phyloP scores from a whole-genome alignment of 176 grass and related monocot genomes.

The Eremochloa ophiuroides region DNA sequence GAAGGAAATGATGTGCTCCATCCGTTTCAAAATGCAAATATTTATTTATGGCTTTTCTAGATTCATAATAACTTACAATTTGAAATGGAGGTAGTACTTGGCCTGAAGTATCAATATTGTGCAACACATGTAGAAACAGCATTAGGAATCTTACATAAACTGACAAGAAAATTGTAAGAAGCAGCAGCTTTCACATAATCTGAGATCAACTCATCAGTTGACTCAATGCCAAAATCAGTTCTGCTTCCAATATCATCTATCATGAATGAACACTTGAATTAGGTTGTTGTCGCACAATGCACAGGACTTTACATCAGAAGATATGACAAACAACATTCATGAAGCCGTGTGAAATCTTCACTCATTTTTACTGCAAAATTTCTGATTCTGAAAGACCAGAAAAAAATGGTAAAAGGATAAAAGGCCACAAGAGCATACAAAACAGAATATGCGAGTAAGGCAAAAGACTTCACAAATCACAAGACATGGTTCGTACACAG shows the following conservation, averaged over 20 bases:
- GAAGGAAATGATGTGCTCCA: too few species aligned
- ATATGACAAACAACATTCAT: conserved; percentile 5
- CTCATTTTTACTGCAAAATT: conserved; percentile 2
- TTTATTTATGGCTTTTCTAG: too few species aligned
- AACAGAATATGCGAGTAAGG: not conserved
- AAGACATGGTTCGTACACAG: not conserved
- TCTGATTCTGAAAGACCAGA: not conserved
- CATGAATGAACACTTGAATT: not conserved
- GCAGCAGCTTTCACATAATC: not conserved
- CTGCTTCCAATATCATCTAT: not conserved
- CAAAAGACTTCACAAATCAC: conserved; percentile 6
- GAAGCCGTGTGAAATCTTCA: not conserved
- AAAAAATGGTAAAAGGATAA: conserved; percentile 1
- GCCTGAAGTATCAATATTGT: not conserved
- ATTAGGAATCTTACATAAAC: not conserved
- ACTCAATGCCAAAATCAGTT: not conserved
- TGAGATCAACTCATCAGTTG: not conserved
- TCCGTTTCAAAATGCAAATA: too few species aligned
- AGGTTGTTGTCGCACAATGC: not conserved
- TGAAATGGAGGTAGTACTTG: too few species aligned
- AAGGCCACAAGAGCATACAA: not conserved
- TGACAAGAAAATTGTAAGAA: not conserved
- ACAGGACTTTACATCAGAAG: not conserved
- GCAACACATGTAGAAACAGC: not conserved
- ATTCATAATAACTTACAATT: too few species aligned